Conservation (phyloP, 352 stramenopile genomes). For the Plasmopara viticola region DNA sequence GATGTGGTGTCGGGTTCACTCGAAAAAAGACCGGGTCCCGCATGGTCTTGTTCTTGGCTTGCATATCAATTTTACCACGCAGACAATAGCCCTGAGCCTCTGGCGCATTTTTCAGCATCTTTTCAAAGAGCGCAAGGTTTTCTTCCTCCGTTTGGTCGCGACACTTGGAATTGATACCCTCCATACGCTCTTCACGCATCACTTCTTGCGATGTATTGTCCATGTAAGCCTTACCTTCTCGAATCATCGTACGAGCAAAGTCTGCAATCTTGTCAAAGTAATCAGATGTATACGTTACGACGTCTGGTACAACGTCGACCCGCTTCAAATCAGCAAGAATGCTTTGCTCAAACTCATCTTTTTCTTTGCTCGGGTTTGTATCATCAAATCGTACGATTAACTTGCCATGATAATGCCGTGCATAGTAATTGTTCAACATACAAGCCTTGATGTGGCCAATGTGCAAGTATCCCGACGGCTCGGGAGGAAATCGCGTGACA, state of each 20-base stretch:
- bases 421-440: conserved; percentile 99
- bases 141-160: conserved; percentile 76
- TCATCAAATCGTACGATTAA: conserved; percentile 99
- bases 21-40: conserved; percentile 21
- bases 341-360: conserved; percentile 98
- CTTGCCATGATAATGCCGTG: conserved; percentile 95
- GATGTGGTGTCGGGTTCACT: conserved; percentile 79
- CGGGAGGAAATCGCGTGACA: conserved; percentile 97
- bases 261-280: conserved; percentile 95
- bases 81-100: conserved; percentile 74
- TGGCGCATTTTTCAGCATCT: conserved; percentile 92
- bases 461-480: conserved; percentile 98
- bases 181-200: conserved; percentile 95
- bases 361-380: conserved; percentile 99
- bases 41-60: conserved; percentile 73
- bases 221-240: conserved; percentile 92
- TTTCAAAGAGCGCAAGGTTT: conserved; percentile 93
- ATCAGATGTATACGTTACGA: conserved; percentile 97
- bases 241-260: conserved; percentile 92
- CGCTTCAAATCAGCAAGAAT: conserved; percentile 87
- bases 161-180: conserved; percentile 88
- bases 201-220: conserved; percentile 99
- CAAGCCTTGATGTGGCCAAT: conserved; percentile 99
- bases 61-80: conserved; percentile 94
- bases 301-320: conserved; percentile 9